These are phyloP conservation scores for Vishniacozyma victoriae DNA, from an alignment of 768 basidiomycete genomes.

Conservation along the genomic window DNA sequence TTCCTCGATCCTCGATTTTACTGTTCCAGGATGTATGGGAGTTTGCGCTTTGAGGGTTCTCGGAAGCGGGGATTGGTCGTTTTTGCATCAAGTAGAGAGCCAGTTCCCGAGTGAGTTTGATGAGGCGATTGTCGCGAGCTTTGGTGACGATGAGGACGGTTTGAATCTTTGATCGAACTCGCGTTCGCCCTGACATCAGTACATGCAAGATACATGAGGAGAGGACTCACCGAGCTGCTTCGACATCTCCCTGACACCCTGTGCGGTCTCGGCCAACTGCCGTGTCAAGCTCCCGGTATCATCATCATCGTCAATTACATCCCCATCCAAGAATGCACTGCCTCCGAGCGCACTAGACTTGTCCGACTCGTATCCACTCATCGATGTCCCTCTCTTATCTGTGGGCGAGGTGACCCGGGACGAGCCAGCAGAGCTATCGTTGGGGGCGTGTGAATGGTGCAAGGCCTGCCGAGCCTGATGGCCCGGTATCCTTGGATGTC, in stretches of 20 bases:
- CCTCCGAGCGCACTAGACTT: slow-evolving; percentile 24
- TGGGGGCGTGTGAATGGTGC: background rate
- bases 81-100: slow-evolving; percentile 94
- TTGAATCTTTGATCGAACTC: slow-evolving; percentile 85
- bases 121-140: slow-evolving; percentile 91
- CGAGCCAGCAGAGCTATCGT: slow-evolving; percentile 13
- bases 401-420: slow-evolving; percentile 15
- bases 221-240: slow-evolving; percentile 76
- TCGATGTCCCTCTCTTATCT: slow-evolving; percentile 9
- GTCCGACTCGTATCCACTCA: slow-evolving; percentile 27
- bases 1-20: slow-evolving; percentile 54
- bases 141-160: slow-evolving; percentile 93
- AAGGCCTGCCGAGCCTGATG: background rate
- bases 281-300: slow-evolving; percentile 74
- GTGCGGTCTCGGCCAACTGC: slow-evolving; percentile 92
- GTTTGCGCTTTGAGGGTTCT: slow-evolving; percentile 1
- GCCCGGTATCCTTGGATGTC: slow-evolving; percentile 3
- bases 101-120: slow-evolving; percentile 86
- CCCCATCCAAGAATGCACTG: slow-evolving; percentile 31
- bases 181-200: slow-evolving; percentile 67
- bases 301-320: slow-evolving; percentile 55
- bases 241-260: slow-evolving; percentile 96
- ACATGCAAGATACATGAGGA: background rate
- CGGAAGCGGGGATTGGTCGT: slow-evolving; percentile 5
- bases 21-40: background rate